These are phyloP conservation scores for Dactylellina haptotyla DNA, from an alignment of 2,329 filamentous ascomycete genomes.

Conservation along the genomic window DNA sequence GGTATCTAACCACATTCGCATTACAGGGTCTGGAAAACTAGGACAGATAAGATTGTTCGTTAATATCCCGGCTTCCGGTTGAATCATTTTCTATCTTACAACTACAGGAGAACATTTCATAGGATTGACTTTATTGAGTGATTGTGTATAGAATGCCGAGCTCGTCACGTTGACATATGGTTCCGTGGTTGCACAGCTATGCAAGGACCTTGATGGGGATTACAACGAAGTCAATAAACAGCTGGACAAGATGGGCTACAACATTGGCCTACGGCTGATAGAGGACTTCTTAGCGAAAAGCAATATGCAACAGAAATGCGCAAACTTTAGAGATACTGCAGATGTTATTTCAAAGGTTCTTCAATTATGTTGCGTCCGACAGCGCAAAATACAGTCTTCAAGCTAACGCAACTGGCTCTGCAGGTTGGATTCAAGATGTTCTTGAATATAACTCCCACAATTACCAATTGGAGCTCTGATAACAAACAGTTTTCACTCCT, in stretches of 20 bases:
- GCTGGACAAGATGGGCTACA: constrained; percentile 98
- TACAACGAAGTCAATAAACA: constrained; percentile 97
- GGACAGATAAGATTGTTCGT: constrained; percentile 59
- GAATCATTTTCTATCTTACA: not conserved
- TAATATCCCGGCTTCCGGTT: not conserved
- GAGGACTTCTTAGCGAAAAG: constrained; percentile 98
- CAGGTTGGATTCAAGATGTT: constrained; percentile 99
- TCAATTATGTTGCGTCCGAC: not conserved
- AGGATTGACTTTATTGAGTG: no score
- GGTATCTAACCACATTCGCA: not conserved
- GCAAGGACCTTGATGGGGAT: constrained; percentile 93
- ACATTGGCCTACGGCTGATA: constrained; percentile 93
- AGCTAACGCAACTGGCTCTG: constrained; percentile 55
- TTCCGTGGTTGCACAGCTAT: constrained; percentile 94
- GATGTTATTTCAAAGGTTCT: constrained; percentile 92
- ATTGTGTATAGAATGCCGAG: constrained; percentile 84
- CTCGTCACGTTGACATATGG: constrained; percentile 97
- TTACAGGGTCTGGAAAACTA: constrained; percentile 58
- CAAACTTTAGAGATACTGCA: constrained; percentile 93
- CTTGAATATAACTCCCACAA: constrained; percentile 90
- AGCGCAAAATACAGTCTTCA: not conserved
- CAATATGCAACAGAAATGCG: constrained; percentile 85
- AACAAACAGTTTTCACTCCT: constrained; percentile 95
- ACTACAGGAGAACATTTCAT: no score
- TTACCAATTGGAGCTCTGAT: constrained; percentile 95